Evolutionary conservation across 2,329 filamentous ascomycete species (phyloP).

Genomic region (Cryphonectria japonica): DNA sequence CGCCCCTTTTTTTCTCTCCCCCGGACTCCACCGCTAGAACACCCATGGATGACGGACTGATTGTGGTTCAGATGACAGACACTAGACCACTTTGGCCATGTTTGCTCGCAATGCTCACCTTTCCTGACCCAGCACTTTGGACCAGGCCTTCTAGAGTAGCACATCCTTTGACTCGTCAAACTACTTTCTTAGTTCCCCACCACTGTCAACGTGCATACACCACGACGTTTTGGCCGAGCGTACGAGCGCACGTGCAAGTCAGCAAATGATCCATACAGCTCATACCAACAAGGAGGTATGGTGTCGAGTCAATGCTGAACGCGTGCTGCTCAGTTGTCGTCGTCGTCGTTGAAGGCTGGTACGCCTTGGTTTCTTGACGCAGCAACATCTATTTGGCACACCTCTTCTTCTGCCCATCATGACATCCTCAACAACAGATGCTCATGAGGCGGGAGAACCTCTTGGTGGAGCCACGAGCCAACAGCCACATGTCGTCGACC

Average conservation of each 20-base stretch:
- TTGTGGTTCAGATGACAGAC: not conserved
- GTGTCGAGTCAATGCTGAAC: not conserved
- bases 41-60: not conserved
- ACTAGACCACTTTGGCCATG: not conserved
- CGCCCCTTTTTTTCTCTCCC: not conserved
- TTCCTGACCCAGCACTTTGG: not conserved
- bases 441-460: constrained; percentile 1
- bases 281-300: not conserved
- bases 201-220: not conserved
- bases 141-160: not conserved
- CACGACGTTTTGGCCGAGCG: not conserved
- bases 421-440: constrained; percentile 12
- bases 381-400: no score
- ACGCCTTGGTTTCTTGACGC: not conserved
- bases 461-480: constrained; percentile 1
- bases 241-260: not conserved
- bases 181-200: not conserved
- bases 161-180: not conserved
- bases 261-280: not conserved
- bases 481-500: constrained; percentile 29
- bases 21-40: not conserved
- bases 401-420: not conserved
- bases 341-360: not conserved
- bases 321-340: not conserved
- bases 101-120: not conserved